A percentile compares a stretch with the other conserved stretches of the same genome.
Evolutionary conservation across 2,329 filamentous ascomycete genomes (phyloP).

Genomic region (Aspergillus pseudotamarii): DNA sequence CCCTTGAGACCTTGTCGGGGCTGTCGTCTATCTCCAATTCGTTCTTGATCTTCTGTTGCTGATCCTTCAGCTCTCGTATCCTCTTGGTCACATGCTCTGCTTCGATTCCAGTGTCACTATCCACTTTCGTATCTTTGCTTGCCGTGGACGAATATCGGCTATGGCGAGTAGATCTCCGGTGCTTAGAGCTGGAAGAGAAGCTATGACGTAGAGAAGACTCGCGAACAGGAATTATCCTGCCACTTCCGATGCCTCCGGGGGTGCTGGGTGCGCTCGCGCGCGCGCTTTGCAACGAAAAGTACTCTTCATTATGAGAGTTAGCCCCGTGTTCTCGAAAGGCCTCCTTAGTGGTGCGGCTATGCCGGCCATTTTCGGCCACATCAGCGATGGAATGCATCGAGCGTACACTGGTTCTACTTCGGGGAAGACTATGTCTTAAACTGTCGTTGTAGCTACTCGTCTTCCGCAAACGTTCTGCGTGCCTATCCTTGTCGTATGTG

Average conservation of each 20-base stretch:
- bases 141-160: constrained; percentile 42
- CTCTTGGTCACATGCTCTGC: constrained; percentile 60
- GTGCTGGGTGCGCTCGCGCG: constrained; percentile 30
- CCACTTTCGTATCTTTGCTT: constrained; percentile 44
- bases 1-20: constrained; percentile 27
- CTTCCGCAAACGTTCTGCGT: constrained; percentile 37
- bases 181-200: constrained; percentile 55
- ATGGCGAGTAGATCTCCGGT: constrained; percentile 55
- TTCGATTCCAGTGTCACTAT: constrained; percentile 43
- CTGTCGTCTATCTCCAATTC: constrained; percentile 47
- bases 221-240: constrained; percentile 63
- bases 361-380: constrained; percentile 41
- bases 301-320: constrained; percentile 34
- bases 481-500: constrained; percentile 37
- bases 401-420: constrained; percentile 42
- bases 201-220: constrained; percentile 68
- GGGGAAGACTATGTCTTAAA: constrained; percentile 35
- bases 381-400: constrained; percentile 47
- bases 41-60: constrained; percentile 57
- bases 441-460: constrained; percentile 38
- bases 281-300: constrained; percentile 36
- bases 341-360: constrained; percentile 24
- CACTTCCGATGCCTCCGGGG: constrained; percentile 46
- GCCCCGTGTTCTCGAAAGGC: constrained; percentile 19
- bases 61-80: constrained; percentile 61